These are phyloP conservation scores for Micractinium sp. DNA, from an alignment of 139 green algal species.

Conservation along the genomic window DNA sequence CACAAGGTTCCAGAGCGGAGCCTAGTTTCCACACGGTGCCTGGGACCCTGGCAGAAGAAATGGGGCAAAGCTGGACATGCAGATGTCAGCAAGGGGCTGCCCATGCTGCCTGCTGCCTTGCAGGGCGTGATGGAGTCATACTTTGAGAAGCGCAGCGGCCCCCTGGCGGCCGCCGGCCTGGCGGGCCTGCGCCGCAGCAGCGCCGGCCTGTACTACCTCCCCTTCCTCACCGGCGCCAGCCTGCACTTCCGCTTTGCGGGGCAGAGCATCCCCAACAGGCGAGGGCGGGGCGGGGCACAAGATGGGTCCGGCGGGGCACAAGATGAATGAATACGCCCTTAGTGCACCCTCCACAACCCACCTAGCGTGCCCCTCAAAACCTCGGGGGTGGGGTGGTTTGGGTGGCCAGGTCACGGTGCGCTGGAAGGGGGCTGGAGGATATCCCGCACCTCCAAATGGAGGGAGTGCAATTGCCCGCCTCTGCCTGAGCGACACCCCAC, in stretches of 20 bases:
- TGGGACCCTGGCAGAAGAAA: too few relatives aligned
- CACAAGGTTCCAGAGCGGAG: too few relatives aligned
- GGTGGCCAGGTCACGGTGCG: neutral
- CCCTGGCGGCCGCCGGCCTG: neutral
- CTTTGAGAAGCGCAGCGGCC: neutral
- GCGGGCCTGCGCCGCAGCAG: neutral
- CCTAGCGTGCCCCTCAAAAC: too few relatives aligned
- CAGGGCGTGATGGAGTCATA: neutral
- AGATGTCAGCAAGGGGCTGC: too few relatives aligned
- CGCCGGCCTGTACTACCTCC: neutral
- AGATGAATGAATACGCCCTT: too few relatives aligned
- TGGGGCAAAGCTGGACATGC: too few relatives aligned
- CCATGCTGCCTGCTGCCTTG: neutral
- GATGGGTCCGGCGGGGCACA: too few relatives aligned
- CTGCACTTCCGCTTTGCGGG: constrained; percentile 25
- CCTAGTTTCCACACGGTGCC: too few relatives aligned
- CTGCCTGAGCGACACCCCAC: neutral
- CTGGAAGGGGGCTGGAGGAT: neutral
- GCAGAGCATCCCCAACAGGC: constrained; percentile 26
- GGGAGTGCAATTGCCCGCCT: neutral
- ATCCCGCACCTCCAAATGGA: neutral
- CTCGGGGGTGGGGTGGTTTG: neutral
- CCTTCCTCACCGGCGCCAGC: neutral
- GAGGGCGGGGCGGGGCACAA: neutral
- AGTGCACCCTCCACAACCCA: too few relatives aligned